Conservation (phyloP, 352 stramenopile species). For the Peronospora belbahrii region DNA sequence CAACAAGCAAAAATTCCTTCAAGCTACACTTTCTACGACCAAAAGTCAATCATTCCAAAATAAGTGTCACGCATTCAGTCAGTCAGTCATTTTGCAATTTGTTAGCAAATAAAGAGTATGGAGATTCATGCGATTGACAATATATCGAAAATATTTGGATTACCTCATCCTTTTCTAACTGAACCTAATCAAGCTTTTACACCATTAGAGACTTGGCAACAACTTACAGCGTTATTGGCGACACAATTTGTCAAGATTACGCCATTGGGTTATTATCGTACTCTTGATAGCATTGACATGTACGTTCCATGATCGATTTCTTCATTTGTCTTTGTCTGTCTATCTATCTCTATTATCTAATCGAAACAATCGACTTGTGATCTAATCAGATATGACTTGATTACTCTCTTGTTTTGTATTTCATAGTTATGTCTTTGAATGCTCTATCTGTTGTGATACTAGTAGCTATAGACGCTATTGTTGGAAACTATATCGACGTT, state of each 20-base stretch:
- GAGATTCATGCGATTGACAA: no score
- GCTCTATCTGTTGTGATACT: conserved; percentile 25
- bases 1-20: no score
- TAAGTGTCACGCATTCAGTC: no score
- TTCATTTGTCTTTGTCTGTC: no score
- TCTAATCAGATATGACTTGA: no score
- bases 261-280: conserved; percentile 74
- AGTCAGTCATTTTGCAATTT: no score
- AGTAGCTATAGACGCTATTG: conserved; percentile 8
- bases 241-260: conserved; percentile 40
- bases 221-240: conserved; percentile 48
- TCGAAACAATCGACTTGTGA: background rate
- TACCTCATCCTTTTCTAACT: conserved; percentile 54
- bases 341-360: no score
- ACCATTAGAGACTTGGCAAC: conserved; percentile 51
- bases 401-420: background rate
- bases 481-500: conserved; percentile 83
- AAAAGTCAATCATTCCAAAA: no score
- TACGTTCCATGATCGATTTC: conserved; percentile 25
- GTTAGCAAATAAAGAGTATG: no score
- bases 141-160: conserved; percentile 44
- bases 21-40: no score
- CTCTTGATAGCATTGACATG: conserved; percentile 73
- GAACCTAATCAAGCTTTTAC: conserved; percentile 59
- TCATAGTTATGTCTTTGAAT: conserved; percentile 78